Evolutionary conservation across 1,284 basidiomycete species (phyloP).

Genomic region (Chiua sp.): DNA sequence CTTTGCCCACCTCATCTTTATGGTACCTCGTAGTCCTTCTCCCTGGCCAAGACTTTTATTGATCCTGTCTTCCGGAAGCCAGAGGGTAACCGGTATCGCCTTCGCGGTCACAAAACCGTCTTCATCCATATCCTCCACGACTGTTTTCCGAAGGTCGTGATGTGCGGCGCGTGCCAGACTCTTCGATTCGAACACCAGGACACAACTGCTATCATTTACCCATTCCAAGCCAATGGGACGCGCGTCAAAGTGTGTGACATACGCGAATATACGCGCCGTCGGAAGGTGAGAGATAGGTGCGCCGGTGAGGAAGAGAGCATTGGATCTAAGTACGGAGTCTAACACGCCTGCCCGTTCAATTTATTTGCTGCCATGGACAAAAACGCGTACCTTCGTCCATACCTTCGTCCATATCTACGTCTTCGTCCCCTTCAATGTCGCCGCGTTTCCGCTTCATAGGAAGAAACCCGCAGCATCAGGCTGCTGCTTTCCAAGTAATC

Average conservation of each 20-base stretch:
- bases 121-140: conserved; percentile 54
- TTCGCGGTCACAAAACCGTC: conserved; percentile 66
- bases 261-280: conserved; percentile 75
- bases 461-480: conserved; percentile 56
- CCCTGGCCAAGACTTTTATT: conserved; percentile 67
- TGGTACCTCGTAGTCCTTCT: conserved; percentile 62
- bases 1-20: conserved; percentile 76
- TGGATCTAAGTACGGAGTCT: conserved; percentile 51
- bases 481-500: conserved; percentile 37
- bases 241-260: conserved; percentile 73
- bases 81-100: conserved; percentile 69
- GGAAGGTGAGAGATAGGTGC: conserved; percentile 70
- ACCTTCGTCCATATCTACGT: conserved; percentile 53
- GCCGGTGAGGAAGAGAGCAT: conserved; percentile 75
- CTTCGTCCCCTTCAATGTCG: conserved; percentile 45
- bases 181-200: conserved; percentile 70
- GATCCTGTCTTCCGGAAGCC: conserved; percentile 81
- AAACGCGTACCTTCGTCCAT: too few species aligned
- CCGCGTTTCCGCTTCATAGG: conserved; percentile 59
- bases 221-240: conserved; percentile 76
- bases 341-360: conserved; percentile 6
- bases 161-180: conserved; percentile 57
- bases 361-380: not conserved
- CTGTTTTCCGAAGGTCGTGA: conserved; percentile 53
- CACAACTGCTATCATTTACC: conserved; percentile 80